phyloP scores from a whole-genome alignment of 169 alveolate species.

The Eimeria tenella region DNA sequence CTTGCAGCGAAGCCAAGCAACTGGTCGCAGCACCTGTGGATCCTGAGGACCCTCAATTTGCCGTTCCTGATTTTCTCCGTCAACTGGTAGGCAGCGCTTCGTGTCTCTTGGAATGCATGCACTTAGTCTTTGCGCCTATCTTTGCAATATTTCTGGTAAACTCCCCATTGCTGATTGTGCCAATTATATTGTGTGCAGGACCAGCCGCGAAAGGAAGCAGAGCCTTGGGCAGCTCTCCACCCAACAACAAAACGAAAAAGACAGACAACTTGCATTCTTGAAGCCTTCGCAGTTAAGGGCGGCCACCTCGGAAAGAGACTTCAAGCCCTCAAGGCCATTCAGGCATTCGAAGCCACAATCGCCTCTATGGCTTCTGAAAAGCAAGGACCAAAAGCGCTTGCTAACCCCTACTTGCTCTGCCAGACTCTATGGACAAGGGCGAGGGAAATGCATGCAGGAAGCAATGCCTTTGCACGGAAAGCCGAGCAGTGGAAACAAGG shows the following conservation, averaged over 20 bases:
- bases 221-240: not conserved
- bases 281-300: not conserved
- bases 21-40: not conserved
- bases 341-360: not conserved
- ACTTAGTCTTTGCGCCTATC: not conserved
- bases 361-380: not conserved
- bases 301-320: not conserved
- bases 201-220: too few species aligned
- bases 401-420: slow-evolving; percentile 2
- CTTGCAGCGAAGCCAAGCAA: not conserved
- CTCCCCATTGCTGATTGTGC: too few species aligned
- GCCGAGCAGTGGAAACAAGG: not conserved
- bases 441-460: not conserved
- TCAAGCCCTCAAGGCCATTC: not conserved
- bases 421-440: slow-evolving; percentile 3
- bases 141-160: too few species aligned
- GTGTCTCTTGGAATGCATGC: not conserved
- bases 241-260: not conserved
- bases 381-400: not conserved
- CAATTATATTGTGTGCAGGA: too few species aligned
- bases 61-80: not conserved
- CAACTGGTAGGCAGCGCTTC: not conserved
- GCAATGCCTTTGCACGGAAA: not conserved
- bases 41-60: slow-evolving; percentile 11
- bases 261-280: not conserved